Base-by-base conservation (phyloP, 331 rosid genomes). In the Ulmus americana region DNA sequence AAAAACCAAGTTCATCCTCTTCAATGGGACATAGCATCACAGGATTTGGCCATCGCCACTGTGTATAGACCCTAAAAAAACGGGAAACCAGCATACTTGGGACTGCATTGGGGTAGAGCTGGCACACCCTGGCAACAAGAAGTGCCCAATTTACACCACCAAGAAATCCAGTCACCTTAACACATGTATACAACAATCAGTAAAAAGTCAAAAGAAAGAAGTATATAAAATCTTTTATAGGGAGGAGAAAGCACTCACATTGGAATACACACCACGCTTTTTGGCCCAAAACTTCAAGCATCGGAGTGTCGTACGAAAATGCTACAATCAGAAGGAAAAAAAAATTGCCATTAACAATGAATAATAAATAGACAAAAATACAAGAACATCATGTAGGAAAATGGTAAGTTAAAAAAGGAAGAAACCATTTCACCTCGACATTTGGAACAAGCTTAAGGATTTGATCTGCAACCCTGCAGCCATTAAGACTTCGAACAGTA, bases 11-110 rank as follows among this genome's bases (percentile, higher is more conserved):
- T 72, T 84, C 96, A 67, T 84, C 82, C 67, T 86, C 96, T 79
- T 86, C 95, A 22, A 88, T 91, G 63, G 88, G 47, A 79, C 97
- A 91, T 46, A 91, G 65, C 97, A 91, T 91, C 41, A 91, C 96
- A 81, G 97, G 97, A 73, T 88, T 88, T 28, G 97, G 97, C 97
- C 97, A 91, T 65, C 92, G 87, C 97, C 97, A 91, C 70, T 88
- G 97, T 13, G 96, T 86, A 67, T 83, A 91, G 18, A 91, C 97
- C 72, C 97, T 75, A 64, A 91, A 91, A 82, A 91, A 91, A 64
- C 97, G 84, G 67, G 96, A 86, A 69, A 91, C 86, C 75, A 91
- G 76, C 97, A 91, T 88, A 67, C 96, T 91, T 46, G 97, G 92
- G 65, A 79, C 82, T 61, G 97, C 97, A 83, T 88, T 86, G 28